These are phyloP conservation scores for Globisporangium spiculum DNA, from an alignment of 352 stramenopile species.

Conservation along the genomic window DNA sequence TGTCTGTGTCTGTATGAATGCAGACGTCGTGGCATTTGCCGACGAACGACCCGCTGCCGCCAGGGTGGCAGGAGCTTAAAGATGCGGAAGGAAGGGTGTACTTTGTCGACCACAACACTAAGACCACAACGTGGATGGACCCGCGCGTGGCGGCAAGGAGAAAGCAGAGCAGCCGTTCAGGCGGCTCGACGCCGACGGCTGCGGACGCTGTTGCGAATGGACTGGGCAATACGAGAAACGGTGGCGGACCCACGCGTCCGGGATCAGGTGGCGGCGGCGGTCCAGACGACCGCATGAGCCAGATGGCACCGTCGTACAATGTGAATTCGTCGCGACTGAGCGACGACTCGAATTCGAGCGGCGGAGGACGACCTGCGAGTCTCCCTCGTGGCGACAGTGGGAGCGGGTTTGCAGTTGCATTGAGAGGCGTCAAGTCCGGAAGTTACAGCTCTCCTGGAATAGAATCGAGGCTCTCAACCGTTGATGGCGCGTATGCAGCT, in stretches of 20 bases:
- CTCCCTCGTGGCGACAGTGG: conserved; percentile 1
- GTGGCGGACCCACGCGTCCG: not conserved
- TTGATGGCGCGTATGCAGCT: not conserved
- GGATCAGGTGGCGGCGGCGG: not conserved
- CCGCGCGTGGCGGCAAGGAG: conserved; percentile 42
- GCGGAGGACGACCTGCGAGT: not conserved
- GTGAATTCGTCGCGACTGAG: conserved; percentile 9
- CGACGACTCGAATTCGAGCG: conserved; percentile 17
- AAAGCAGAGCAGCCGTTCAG: conserved; percentile 4
- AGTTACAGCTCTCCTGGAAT: not conserved
- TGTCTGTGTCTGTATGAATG: not conserved
- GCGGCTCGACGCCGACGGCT: conserved; percentile 15
- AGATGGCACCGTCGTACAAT: conserved; percentile 4
- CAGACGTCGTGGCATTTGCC: conserved; percentile 83
- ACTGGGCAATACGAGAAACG: not conserved
- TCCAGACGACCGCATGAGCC: conserved; percentile 4
- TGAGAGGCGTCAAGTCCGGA: not conserved
- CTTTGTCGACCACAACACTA: conserved; percentile 81
- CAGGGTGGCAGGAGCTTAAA: conserved; percentile 79
- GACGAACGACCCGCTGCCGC: conserved; percentile 58
- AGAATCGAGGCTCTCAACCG: not conserved
- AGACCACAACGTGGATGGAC: conserved; percentile 78
- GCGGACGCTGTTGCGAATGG: conserved; percentile 7
- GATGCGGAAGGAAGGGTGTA: conserved; percentile 73
- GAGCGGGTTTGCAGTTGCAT: not conserved